Base-by-base conservation (phyloP, 1,284 basidiomycete species). In the Ustilago sp. region DNA sequence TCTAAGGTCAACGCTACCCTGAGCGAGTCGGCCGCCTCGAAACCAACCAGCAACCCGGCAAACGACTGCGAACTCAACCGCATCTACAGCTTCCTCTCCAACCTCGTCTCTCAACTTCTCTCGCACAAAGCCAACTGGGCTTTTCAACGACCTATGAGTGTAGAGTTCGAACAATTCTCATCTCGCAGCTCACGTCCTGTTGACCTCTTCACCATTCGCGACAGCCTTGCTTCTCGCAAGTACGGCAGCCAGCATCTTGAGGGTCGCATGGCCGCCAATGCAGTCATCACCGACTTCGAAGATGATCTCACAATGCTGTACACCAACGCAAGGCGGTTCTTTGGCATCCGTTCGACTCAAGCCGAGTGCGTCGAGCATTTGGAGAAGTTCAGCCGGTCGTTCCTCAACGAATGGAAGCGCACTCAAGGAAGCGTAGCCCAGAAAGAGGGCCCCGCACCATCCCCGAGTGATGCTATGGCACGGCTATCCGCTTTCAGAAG, bases 371-470 rank as follows among this genome's bases (percentile, higher is more conserved):
- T 71, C 31, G 76, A 78, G 55, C 68, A 70, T 43, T 59, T 78
- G 7, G 72, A 78, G 6, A 74, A 68, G 57, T 78, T 78, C 48
- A 74, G 71, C 59, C 41, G 55, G 17, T 65, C 62, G 0, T 74
- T 74, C 38, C n/a, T 78, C 23, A 67, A 72, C 59, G 74, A 77
- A 38, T 77, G 69, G 69, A 73, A 77, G 55, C 74, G 74, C 1
- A 63, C 59, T 8, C 63, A 67, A 36, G 67, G 59, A 8, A 66
- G 48, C 35, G 56, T 61, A 0, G 31, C 60, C 8, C 60, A 59
- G 60, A n/a, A 39, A 12, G 67, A 60, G 52, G 39, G 32, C 3
- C 34, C 41, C 12, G 5, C 19, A 28, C 59, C 63, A 13, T 8
- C 39, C 7, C 56, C 60, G 47, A 53, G 61, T 12, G 71, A 59